Conservation (phyloP, 1,284 basidiomycete species). For the Papiliotrema nemorosa region DNA sequence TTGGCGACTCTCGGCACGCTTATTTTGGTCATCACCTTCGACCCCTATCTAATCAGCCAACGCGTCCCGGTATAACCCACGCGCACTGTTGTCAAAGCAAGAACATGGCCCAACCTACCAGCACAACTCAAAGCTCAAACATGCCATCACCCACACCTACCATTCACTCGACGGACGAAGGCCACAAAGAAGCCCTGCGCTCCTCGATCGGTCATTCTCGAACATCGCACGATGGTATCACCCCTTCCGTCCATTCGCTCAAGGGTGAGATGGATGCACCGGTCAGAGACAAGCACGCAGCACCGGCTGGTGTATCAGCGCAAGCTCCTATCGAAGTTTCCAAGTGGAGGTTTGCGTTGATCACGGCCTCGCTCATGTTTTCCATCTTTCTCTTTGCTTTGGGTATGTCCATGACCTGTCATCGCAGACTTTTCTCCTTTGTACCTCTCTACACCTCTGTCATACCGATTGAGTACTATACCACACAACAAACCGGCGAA, state of each 20-base stretch:
- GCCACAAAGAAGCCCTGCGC: background rate
- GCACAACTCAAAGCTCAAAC: background rate
- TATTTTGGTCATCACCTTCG: too few relatives aligned
- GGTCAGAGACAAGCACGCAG: background rate
- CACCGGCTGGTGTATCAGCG: constrained; percentile 9
- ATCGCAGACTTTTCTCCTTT: background rate
- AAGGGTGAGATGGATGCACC: background rate
- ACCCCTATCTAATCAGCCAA: background rate
- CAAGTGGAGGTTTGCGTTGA: constrained; percentile 32
- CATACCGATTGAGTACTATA: too few relatives aligned
- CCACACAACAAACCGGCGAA: too few relatives aligned
- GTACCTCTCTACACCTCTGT: constrained; percentile 6
- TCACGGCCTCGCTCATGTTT: background rate
- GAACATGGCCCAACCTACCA: too few relatives aligned
- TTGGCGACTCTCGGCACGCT: too few relatives aligned
- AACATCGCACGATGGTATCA: background rate
- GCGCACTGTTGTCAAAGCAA: background rate
- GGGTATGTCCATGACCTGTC: background rate
- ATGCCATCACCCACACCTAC: constrained; percentile 15
- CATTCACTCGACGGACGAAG: constrained; percentile 4
- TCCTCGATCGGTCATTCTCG: background rate
- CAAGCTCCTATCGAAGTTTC: constrained; percentile 27
- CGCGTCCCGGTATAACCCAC: background rate
- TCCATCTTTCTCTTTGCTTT: background rate
- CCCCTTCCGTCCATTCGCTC: background rate